Base-by-base conservation (phyloP, 345 rosid species). In the Tarenaya hassleriana region DNA sequence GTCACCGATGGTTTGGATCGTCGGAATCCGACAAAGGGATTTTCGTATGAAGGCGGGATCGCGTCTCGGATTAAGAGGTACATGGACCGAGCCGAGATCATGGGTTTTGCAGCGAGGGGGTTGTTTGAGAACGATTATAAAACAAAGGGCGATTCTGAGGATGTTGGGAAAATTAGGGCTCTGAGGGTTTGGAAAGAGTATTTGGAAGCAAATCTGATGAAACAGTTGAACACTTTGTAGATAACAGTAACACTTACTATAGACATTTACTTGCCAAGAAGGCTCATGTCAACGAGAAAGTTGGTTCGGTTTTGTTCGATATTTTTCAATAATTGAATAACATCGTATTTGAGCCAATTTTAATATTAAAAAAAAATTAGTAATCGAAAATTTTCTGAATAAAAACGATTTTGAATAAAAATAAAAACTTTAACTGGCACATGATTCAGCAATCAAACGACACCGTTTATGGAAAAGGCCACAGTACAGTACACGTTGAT, bases 101-200 rank as follows among this genome's bases (percentile, higher is more conserved):
- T 87, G 78, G 85, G 92, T 10, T 91, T 91, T 4, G 89, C 98
- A 0, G 96, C 98, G 4, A 82, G 70, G 64, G 86, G 77, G 21
- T 50, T 87, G 44, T 75, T 87, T 55, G 10, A 46, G 64, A 83
- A 56, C 19, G n/a, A 16, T 17, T 19, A 66, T 16, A 49, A 58
- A 55, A 33, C 48, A 4, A 60, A 59, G 34, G 67, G 41, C 38
- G 49, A 35, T 17, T 11, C 17, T 18, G 41, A 44, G 4, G 48
- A 27, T 17, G 13, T 43, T n/a, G 45, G 63, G 14, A 61, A 60
- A 19, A 16, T 51, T 3, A 29, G 55, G 34, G 79, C 88, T n/a
- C 55, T 77, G 64, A 78, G 70, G 61, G 73, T 76, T 4, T 84
- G 95, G 95, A 83, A 66, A 58, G 79, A 55, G 44, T 74, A 60